Conservation (phyloP, 345 rosid species). For the Dimocarpus longan region DNA sequence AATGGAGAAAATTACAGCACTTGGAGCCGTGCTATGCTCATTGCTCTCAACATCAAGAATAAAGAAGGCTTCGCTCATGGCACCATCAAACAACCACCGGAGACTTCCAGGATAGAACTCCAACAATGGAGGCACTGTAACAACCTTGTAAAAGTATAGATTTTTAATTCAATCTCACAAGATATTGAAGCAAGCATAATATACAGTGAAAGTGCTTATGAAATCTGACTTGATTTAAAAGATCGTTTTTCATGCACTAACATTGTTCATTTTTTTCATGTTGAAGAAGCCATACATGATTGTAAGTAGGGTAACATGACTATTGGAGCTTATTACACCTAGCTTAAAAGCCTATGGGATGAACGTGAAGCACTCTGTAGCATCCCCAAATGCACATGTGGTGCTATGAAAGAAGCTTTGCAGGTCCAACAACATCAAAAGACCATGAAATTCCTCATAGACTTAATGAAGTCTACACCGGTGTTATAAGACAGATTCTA, state of each 20-base stretch:
- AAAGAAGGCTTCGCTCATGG: not conserved
- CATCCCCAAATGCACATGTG: no score
- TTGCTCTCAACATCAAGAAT: not conserved
- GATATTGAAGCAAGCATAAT: conserved; percentile 13
- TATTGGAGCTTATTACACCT: no score
- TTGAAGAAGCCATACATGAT: conserved; percentile 6
- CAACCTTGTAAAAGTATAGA: not conserved
- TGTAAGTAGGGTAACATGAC: not conserved
- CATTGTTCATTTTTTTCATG: not conserved
- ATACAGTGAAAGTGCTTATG: not conserved
- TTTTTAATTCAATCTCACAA: conserved; percentile 1
- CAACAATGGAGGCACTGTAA: conserved; percentile 7
- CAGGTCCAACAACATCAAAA: not conserved
- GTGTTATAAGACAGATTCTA: not conserved
- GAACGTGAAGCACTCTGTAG: no score
- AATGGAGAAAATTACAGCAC: conserved; percentile 15
- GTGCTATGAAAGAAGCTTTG: not conserved
- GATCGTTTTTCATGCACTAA: not conserved
- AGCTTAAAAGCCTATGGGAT: no score
- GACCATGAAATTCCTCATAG: not conserved
- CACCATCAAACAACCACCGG: not conserved
- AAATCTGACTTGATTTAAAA: not conserved
- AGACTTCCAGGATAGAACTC: not conserved
- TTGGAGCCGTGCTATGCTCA: conserved; percentile 1
- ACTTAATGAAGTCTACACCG: not conserved